phyloP scores from a whole-genome alignment of 1,139 yeast species.

The Blastobotrys apis region DNA sequence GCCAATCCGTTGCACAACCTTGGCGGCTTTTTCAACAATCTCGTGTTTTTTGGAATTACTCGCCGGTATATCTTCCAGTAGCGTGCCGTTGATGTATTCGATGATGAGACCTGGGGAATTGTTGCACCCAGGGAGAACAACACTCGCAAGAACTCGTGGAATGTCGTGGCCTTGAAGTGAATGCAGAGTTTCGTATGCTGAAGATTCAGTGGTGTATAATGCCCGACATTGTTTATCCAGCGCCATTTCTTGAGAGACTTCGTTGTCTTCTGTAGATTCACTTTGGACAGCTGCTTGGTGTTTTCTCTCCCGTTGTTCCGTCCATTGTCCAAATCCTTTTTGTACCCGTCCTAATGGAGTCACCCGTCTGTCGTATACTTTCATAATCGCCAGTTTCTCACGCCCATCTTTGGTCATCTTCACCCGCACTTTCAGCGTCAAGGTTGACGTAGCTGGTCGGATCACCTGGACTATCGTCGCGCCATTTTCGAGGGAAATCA shows the following conservation, averaged over 20 bases:
- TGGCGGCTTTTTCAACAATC: not conserved
- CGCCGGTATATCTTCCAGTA: not conserved
- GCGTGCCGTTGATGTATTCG: not conserved
- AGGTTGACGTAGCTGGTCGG: not conserved
- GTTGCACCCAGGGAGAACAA: not conserved
- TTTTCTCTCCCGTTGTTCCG: not conserved
- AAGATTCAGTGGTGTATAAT: not conserved
- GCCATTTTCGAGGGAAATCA: not conserved
- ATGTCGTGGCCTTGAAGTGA: not conserved
- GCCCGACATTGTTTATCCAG: not conserved
- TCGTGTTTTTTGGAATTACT: not conserved
- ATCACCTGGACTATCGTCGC: conserved; percentile 1
- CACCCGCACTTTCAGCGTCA: not conserved
- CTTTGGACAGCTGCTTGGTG: not conserved
- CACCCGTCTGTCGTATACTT: not conserved
- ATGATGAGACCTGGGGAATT: not conserved
- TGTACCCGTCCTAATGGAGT: not conserved
- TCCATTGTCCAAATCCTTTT: not conserved
- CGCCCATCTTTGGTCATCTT: not conserved
- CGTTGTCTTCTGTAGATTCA: not conserved
- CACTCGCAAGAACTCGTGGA: not conserved
- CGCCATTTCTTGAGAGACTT: not conserved
- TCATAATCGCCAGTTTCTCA: not conserved
- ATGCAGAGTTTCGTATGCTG: not conserved
- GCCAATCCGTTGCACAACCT: not conserved